Percentiles rank a stretch among this genome's conserved stretches.
These are phyloP conservation scores for Aspergillus fructus DNA, from an alignment of 2,329 filamentous ascomycete genomes.

Conservation along the genomic window DNA sequence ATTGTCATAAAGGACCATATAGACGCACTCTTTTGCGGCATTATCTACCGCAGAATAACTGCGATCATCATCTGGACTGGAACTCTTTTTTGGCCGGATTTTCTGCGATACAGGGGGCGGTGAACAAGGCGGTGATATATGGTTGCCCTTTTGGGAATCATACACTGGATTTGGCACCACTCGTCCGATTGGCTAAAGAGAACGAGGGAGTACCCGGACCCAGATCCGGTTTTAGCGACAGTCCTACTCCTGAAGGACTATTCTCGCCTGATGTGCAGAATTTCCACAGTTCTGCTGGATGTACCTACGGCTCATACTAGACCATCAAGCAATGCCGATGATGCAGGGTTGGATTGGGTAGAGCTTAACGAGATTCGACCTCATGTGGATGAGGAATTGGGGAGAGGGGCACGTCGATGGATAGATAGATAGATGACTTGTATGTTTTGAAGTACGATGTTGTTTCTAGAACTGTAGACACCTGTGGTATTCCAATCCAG, in stretches of 20 bases:
- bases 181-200: too few relatives aligned
- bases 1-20: neutral
- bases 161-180: neutral
- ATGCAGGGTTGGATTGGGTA: conserved; percentile 18
- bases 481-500: neutral
- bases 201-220: too few relatives aligned
- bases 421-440: neutral
- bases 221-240: too few relatives aligned
- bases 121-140: neutral
- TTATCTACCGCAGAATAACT: conserved; percentile 6
- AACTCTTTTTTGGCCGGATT: neutral
- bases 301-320: neutral
- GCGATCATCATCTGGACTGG: neutral
- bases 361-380: conserved; percentile 20
- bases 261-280: too few relatives aligned
- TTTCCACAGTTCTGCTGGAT: neutral
- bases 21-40: neutral
- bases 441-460: neutral
- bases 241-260: too few relatives aligned
- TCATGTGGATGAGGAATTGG: conserved; percentile 23
- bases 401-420: neutral
- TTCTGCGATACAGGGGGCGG: neutral
- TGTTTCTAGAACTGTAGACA: neutral
- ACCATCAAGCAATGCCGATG: too few relatives aligned
- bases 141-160: neutral